These are phyloP conservation scores for Fusarium burgessii DNA, from an alignment of 2,329 filamentous ascomycete species.

Conservation along the genomic window DNA sequence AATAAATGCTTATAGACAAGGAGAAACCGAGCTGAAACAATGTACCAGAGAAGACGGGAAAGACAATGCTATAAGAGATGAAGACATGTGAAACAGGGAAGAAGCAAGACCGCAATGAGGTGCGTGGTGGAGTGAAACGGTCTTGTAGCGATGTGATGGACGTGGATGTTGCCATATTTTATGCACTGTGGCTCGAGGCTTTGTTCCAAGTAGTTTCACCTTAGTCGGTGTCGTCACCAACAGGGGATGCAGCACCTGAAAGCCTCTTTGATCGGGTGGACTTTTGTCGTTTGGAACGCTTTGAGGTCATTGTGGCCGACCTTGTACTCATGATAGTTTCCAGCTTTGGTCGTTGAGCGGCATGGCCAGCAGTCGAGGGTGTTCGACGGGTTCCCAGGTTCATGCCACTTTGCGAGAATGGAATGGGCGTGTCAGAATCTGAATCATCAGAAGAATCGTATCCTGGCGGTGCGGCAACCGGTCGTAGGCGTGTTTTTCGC, in stretches of 20 bases:
- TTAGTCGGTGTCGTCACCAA: slow-evolving; percentile 54
- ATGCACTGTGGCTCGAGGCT: slow-evolving; percentile 16
- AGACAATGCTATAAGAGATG: slow-evolving; percentile 17
- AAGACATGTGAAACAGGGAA: slow-evolving; percentile 20
- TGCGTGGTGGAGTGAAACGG: slow-evolving; percentile 15
- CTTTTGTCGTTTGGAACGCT: slow-evolving; percentile 47
- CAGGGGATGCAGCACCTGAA: slow-evolving; percentile 52
- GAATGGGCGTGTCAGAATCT: slow-evolving; percentile 43
- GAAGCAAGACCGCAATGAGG: slow-evolving; percentile 11
- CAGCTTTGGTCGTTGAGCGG: slow-evolving; percentile 58
- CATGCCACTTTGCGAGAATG: slow-evolving; percentile 43
- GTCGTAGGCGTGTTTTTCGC: slow-evolving; percentile 46
- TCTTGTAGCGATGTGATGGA: slow-evolving; percentile 22
- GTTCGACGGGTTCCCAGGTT: slow-evolving; percentile 41
- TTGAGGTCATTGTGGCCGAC: slow-evolving; percentile 46
- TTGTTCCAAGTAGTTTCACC: slow-evolving; percentile 23
- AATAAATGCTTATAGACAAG: slow-evolving; percentile 45
- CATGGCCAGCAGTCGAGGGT: slow-evolving; percentile 47
- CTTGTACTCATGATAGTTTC: slow-evolving; percentile 61
- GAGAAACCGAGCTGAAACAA: slow-evolving; percentile 26
- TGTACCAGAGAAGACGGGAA: slow-evolving; percentile 27
- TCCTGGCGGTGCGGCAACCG: slow-evolving; percentile 48
- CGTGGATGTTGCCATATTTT: slow-evolving; percentile 25
- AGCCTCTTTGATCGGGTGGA: slow-evolving; percentile 49
- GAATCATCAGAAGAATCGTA: slow-evolving; percentile 52